phyloP scores from a whole-genome alignment of 345 rosid species.

The Lagerstroemia speciosa region DNA sequence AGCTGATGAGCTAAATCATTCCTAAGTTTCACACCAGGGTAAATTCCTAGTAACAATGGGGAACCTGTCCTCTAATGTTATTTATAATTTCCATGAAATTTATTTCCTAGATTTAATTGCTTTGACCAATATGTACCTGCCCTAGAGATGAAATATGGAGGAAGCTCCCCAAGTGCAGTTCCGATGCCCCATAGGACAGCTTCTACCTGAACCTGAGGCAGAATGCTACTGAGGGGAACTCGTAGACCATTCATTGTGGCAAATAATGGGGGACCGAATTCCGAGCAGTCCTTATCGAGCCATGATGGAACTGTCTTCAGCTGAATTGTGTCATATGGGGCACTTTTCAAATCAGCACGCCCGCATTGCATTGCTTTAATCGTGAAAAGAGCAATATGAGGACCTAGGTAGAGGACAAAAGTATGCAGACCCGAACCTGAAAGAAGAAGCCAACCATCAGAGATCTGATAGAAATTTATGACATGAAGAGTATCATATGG shows the following conservation, averaged over 20 bases:
- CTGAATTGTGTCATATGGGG: constrained; percentile 89
- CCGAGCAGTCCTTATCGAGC: constrained; percentile 79
- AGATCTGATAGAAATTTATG: neutral
- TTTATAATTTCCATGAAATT: neutral
- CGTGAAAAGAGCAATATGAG: constrained; percentile 91
- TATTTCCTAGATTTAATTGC: neutral
- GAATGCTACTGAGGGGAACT: constrained; percentile 72
- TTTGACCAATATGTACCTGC: constrained; percentile 44
- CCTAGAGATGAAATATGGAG: constrained; percentile 97
- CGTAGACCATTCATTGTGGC: constrained; percentile 42
- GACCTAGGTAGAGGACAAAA: constrained; percentile 93
- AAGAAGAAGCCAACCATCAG: constrained; percentile 3
- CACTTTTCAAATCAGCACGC: constrained; percentile 84
- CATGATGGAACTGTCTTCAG: constrained; percentile 78
- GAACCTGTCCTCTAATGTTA: neutral
- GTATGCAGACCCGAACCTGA: constrained; percentile 98
- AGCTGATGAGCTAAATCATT: neutral
- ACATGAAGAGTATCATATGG: neutral
- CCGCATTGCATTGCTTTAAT: constrained; percentile 91
- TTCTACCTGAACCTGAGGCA: constrained; percentile 89
- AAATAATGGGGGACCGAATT: constrained; percentile 79
- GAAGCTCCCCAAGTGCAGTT: constrained; percentile 98
- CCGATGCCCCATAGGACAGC: constrained; percentile 93
- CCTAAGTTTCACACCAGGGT: neutral
- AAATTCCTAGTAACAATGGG: neutral